phyloP scores from a whole-genome alignment of 2,329 filamentous ascomycete species.

The Stachybotrys echinatus region DNA sequence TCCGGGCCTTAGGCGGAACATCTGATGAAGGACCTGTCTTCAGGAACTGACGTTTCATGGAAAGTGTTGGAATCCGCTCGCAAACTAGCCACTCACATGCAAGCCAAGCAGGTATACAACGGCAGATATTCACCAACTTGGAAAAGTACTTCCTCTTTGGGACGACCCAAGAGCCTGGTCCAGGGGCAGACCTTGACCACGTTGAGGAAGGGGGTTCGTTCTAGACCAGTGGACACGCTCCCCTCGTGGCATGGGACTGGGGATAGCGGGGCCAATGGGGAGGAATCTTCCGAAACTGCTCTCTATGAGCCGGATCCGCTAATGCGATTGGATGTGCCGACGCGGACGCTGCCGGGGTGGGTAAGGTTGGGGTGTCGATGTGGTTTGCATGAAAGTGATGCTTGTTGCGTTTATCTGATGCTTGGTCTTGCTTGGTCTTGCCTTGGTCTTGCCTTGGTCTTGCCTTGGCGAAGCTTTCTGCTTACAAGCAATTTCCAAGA shows the following conservation, averaged over 20 bases:
- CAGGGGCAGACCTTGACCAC: not conserved
- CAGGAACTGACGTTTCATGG: not conserved
- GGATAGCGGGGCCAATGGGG: too few species aligned
- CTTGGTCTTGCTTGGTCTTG: not conserved
- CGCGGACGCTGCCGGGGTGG: too few species aligned
- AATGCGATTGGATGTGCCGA: too few species aligned
- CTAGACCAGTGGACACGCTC: too few species aligned
- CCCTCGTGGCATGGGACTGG: not conserved
- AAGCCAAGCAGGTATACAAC: not conserved
- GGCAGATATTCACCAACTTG: not conserved
- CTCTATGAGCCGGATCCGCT: too few species aligned
- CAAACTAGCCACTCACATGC: not conserved
- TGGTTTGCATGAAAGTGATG: not conserved
- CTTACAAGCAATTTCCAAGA: not conserved
- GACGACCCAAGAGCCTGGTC: not conserved
- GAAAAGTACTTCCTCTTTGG: too few species aligned
- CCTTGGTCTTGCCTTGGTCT: not conserved
- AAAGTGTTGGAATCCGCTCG: too few species aligned
- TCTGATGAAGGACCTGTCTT: not conserved
- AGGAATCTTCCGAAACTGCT: too few species aligned
- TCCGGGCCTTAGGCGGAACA: not conserved
- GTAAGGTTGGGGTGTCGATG: too few species aligned
- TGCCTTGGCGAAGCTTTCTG: not conserved
- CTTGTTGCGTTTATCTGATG: not conserved
- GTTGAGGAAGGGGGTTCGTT: too few species aligned